These are phyloP conservation scores for Sclerotinia spermophila DNA, from an alignment of 2,329 filamentous ascomycete genomes.

Conservation along the genomic window DNA sequence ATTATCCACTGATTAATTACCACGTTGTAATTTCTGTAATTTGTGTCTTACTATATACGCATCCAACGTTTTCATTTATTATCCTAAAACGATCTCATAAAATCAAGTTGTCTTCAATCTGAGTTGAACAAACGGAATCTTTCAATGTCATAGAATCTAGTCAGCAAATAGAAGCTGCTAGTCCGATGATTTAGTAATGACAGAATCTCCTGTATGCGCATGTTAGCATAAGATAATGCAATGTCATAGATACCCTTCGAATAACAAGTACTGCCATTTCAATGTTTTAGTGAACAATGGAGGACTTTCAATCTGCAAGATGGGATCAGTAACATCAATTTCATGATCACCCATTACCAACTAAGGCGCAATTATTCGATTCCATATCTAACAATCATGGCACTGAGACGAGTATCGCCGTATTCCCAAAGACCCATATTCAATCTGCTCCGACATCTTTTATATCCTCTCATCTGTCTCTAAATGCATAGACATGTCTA, in stretches of 20 bases:
- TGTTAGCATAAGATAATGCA: no score
- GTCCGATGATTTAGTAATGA: no score
- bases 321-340: not conserved
- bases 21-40: no score
- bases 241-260: no score
- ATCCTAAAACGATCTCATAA: not conserved
- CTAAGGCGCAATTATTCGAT: accelerated
- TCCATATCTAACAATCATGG: not conserved
- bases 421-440: not conserved
- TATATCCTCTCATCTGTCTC: not conserved
- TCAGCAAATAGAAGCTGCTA: no score
- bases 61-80: no score
- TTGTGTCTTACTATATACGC: no score
- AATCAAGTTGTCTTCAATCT: not conserved
- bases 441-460: accelerated
- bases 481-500: not conserved
- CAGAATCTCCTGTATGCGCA: no score
- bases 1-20: not conserved
- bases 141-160: no score
- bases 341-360: accelerated
- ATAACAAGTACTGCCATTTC: no score
- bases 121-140: no score
- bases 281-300: not conserved
- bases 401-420: not conserved
- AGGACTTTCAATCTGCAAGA: accelerated